phyloP scores from a whole-genome alignment of 306 rosid species.

The Dryas alaskensis region DNA sequence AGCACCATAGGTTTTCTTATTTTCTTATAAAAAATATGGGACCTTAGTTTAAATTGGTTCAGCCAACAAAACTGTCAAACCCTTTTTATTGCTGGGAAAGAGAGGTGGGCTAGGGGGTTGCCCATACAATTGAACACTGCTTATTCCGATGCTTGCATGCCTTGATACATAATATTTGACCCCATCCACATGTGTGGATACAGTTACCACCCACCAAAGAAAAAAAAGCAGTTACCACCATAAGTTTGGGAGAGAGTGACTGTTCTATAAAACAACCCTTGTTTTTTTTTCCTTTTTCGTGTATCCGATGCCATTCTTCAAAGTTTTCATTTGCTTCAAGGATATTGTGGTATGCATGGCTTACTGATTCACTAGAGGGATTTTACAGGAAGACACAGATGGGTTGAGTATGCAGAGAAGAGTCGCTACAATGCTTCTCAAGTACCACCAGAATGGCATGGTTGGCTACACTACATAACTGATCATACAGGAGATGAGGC shows the following conservation, averaged over 20 bases:
- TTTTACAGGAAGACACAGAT: conserved; percentile 92
- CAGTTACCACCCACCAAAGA: background rate
- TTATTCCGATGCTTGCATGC: background rate
- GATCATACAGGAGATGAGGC: conserved; percentile 99
- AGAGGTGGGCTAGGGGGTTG: background rate
- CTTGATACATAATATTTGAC: background rate
- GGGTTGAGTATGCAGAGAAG: conserved; percentile 99
- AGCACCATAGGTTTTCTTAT: too few relatives aligned
- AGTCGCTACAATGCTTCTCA: conserved; percentile 93
- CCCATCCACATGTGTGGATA: background rate
- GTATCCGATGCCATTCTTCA: background rate
- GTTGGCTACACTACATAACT: conserved; percentile 91
- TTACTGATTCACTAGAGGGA: conserved; percentile 7
- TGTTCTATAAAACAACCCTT: background rate
- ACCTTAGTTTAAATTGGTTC: background rate
- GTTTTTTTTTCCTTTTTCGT: background rate
- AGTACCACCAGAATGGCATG: conserved; percentile 99
- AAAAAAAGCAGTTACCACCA: background rate
- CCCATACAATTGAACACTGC: background rate
- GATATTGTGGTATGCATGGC: conserved; percentile 3
- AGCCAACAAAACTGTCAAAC: background rate
- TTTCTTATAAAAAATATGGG: background rate
- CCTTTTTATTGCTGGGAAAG: background rate
- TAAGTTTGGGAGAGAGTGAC: background rate
- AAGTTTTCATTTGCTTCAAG: background rate